Evolutionary conservation across 2,329 filamentous ascomycete genomes (phyloP).

Genomic region (Hymenoscyphus fructigenus): DNA sequence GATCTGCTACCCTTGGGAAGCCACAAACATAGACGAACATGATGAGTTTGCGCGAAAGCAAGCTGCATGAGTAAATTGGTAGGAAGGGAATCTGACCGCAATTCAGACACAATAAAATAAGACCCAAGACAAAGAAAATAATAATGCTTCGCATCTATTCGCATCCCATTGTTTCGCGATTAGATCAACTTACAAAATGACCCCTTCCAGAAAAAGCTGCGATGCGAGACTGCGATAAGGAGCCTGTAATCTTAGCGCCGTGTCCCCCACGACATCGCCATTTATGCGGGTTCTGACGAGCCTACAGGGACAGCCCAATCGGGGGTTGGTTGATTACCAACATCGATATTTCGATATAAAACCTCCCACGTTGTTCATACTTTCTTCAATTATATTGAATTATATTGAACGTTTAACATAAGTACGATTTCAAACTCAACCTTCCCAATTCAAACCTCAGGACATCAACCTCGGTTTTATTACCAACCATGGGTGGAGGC

Average conservation of each 20-base stretch:
- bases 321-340: not conserved
- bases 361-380: not conserved
- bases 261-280: not conserved
- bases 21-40: conserved; percentile 89
- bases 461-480: not conserved
- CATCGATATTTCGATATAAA: not conserved
- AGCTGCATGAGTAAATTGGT: not conserved
- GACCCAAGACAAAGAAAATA: too few species aligned
- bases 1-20: conserved; percentile 99
- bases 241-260: not conserved
- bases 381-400: not conserved
- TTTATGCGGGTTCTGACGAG: conserved; percentile 1
- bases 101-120: too few species aligned
- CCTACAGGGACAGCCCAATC: conserved; percentile 21
- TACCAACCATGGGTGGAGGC: conserved; percentile 41
- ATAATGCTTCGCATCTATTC: too few species aligned
- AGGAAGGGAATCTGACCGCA: too few species aligned
- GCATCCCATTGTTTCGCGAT: too few species aligned
- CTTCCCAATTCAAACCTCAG: not conserved
- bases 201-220: too few species aligned
- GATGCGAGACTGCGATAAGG: too few species aligned
- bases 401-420: not conserved
- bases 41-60: conserved; percentile 61
- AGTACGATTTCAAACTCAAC: not conserved
- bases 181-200: too few species aligned